These are phyloP conservation scores for Naganishia sp. DNA, from an alignment of 1,284 basidiomycete species.

Conservation along the genomic window DNA sequence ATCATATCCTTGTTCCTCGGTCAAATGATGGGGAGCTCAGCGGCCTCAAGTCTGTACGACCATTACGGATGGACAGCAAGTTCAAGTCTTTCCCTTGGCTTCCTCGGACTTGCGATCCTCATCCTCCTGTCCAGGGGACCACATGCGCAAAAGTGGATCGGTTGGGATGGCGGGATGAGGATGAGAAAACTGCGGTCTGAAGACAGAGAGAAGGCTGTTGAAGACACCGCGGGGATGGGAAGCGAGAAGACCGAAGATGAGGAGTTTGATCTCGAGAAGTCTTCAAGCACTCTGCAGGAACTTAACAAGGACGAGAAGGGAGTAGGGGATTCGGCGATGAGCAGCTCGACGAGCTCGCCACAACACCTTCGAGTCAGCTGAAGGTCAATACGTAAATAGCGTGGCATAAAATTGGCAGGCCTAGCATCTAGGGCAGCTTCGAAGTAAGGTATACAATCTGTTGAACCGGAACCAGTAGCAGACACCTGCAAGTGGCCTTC, in stretches of 20 bases:
- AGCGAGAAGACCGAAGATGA: neutral
- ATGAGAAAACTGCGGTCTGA: slow-evolving; percentile 34
- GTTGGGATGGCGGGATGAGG: slow-evolving; percentile 46
- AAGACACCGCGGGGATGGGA: neutral
- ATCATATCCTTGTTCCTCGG: slow-evolving; percentile 57
- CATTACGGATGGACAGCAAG: slow-evolving; percentile 64
- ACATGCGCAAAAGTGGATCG: slow-evolving; percentile 46
- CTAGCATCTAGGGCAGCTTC: no score
- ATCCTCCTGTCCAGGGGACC: slow-evolving; percentile 44
- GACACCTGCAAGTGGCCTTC: no score
- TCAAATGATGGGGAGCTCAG: slow-evolving; percentile 62
- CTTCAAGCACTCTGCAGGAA: neutral
- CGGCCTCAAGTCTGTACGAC: slow-evolving; percentile 64
- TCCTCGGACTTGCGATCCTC: slow-evolving; percentile 53
- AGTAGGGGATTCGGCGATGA: no score
- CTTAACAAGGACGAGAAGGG: neutral
- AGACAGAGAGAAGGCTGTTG: neutral
- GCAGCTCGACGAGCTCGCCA: no score
- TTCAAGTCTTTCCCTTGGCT: slow-evolving; percentile 60
- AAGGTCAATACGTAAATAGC: no score
- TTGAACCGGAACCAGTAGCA: no score
- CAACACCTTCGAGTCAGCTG: no score
- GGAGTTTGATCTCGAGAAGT: neutral
- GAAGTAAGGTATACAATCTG: no score
- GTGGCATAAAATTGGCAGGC: no score